Percentiles rank a stretch among this genome's conserved stretches.
These are phyloP conservation scores for Sporisorium exsertum DNA, from an alignment of 1,284 basidiomycete species.

Conservation along the genomic window DNA sequence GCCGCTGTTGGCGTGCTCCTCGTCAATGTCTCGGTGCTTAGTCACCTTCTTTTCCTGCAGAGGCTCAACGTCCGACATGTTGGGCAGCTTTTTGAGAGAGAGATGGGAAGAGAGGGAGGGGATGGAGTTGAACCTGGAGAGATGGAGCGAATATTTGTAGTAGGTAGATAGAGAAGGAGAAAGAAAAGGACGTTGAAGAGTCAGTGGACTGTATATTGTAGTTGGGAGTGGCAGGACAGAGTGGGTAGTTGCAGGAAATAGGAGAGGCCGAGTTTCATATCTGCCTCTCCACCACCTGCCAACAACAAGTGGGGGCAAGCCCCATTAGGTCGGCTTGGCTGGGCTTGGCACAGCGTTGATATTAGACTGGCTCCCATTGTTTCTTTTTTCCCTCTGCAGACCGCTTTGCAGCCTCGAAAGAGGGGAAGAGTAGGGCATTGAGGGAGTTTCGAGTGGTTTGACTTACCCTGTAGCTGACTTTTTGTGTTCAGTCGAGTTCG, in stretches of 20 bases:
- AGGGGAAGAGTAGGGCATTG: background rate
- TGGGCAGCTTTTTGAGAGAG: constrained; percentile 13
- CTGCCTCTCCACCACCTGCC: background rate
- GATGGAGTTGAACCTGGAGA: constrained; percentile 9
- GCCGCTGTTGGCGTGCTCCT: constrained; percentile 49
- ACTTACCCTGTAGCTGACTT: constrained; percentile 35
- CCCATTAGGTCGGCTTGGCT: background rate
- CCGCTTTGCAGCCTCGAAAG: background rate
- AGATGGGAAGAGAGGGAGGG: constrained; percentile 7
- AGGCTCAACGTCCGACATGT: constrained; percentile 46
- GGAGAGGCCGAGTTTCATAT: constrained; percentile 14
- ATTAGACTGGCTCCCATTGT: background rate
- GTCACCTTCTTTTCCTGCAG: constrained; percentile 55
- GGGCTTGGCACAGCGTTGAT: background rate
- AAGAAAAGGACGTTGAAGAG: background rate
- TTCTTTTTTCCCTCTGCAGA: background rate
- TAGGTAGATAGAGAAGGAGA: constrained; percentile 1
- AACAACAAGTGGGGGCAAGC: background rate
- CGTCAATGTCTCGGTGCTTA: constrained; percentile 59
- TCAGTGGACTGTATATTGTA: constrained; percentile 13
- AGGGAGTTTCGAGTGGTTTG: background rate
- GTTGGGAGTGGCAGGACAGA: constrained; percentile 1
- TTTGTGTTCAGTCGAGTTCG: constrained; percentile 16
- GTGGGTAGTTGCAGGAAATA: constrained; percentile 9
- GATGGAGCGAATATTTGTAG: background rate